phyloP scores from a whole-genome alignment of 495 filamentous ascomycete genomes.

The Diplogelasinospora grovesii region DNA sequence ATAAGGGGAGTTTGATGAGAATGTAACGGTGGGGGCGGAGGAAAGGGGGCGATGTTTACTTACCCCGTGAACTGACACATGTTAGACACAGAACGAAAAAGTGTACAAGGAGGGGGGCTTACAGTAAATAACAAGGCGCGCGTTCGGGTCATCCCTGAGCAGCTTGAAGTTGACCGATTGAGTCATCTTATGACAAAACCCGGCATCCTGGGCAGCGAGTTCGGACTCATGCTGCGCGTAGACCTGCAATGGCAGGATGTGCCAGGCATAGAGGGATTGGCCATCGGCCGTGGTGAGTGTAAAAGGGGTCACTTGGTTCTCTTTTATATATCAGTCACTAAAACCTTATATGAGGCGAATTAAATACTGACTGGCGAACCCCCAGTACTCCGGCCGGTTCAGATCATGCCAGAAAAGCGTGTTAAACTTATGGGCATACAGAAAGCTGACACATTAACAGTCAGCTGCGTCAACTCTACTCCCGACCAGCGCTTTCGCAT shows the following conservation, averaged over 20 bases:
- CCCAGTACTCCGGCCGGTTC: constrained; percentile 68
- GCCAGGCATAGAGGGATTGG: constrained; percentile 62
- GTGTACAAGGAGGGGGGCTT: constrained; percentile 12
- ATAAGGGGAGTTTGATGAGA: too few relatives aligned
- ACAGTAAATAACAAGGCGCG: constrained; percentile 55
- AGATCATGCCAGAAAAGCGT: constrained; percentile 61
- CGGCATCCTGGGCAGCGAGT: constrained; percentile 44
- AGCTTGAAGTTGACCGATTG: constrained; percentile 50
- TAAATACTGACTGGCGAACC: constrained; percentile 74
- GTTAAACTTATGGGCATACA: constrained; percentile 73
- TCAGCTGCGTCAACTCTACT: background rate
- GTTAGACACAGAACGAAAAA: constrained; percentile 9
- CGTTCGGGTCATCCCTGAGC: constrained; percentile 55
- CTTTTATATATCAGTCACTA: too few relatives aligned
- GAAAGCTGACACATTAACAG: constrained; percentile 41
- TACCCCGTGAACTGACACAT: too few relatives aligned
- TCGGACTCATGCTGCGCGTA: constrained; percentile 51
- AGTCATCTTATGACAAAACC: constrained; percentile 49
- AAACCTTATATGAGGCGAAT: too few relatives aligned
- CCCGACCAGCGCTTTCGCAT: constrained; percentile 7
- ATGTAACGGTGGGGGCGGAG: too few relatives aligned
- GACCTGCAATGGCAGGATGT: constrained; percentile 59
- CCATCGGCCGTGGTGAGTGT: constrained; percentile 50
- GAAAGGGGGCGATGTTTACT: too few relatives aligned
- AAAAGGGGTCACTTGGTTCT: constrained; percentile 66